Evolutionary conservation across 140 eudicot species (phyloP), one percentile per base, ranked within the genome.

Genomic region (Cichorium intybus): DNA sequence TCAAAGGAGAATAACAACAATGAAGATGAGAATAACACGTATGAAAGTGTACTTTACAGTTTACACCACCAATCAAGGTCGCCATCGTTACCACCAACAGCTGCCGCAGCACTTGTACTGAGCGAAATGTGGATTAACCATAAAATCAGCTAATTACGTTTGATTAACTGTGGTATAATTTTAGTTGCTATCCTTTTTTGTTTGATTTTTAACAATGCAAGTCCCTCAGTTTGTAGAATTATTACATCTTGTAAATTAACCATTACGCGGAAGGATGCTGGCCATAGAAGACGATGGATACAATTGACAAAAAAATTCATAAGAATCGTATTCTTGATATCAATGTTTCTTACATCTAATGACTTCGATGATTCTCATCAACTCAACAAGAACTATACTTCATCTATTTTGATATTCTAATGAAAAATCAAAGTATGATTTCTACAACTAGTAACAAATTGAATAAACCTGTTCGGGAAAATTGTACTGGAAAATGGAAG

Each of bases 91-190:
- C 76, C 6, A 82, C 75, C 35, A 87, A 73, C 64, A 90, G 79
- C 77, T 90, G 97, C 95, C 95, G 80, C 57, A 90, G 51, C 5
- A 90, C 90, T 43, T 82, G 93, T 20, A 80, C 90, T n/a, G n/a
- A n/a, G n/a, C n/a, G n/a, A n/a, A n/a, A n/a, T n/a, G n/a, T n/a
- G n/a, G n/a, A n/a, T n/a, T n/a, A n/a, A n/a, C n/a, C n/a, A n/a
- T n/a, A n/a, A n/a, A n/a, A n/a, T n/a, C n/a, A n/a, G n/a, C n/a
- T n/a, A n/a, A n/a, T n/a, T n/a, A n/a, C n/a, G n/a, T n/a, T n/a
- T n/a, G n/a, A n/a, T n/a, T n/a, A n/a, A n/a, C n/a, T n/a, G n/a
- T n/a, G n/a, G n/a, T n/a, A n/a, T n/a, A 17, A 48, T 17, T 4
- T n/a, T n/a, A n/a, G n/a, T n/a, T n/a, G n/a, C n/a, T n/a, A n/a